phyloP scores from a whole-genome alignment of 495 filamentous ascomycete genomes.

The Xylaria nigripes region DNA sequence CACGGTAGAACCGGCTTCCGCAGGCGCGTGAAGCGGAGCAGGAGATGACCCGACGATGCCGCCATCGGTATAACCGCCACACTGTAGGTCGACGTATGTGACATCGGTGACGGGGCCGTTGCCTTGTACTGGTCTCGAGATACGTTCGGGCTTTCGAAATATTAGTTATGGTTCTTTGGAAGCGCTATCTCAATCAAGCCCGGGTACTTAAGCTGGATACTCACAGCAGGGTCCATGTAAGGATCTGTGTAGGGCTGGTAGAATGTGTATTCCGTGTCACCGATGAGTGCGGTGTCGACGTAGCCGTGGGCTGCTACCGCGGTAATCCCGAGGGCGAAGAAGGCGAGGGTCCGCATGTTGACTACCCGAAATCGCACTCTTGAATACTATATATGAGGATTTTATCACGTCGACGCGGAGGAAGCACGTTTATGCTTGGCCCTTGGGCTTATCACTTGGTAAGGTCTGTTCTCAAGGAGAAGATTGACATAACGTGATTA shows the following conservation, averaged over 20 bases:
- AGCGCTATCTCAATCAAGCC: background rate
- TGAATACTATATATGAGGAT: background rate
- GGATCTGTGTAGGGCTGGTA: conserved; percentile 42
- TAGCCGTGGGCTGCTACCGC: conserved; percentile 56
- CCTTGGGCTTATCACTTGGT: background rate
- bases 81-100: conserved; percentile 39
- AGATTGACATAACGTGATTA: background rate
- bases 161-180: background rate
- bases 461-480: background rate
- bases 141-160: conserved; percentile 25
- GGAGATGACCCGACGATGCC: conserved; percentile 39
- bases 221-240: conserved; percentile 31
- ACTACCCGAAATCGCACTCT: background rate
- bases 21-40: conserved; percentile 44
- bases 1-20: conserved; percentile 47
- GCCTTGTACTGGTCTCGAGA: conserved; percentile 41
- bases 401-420: background rate
- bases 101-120: conserved; percentile 45
- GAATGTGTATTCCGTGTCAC: conserved; percentile 30
- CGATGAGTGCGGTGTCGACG: conserved; percentile 44
- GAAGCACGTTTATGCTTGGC: background rate
- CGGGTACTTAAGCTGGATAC: background rate
- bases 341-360: conserved; percentile 28
- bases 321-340: conserved; percentile 40
- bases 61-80: conserved; percentile 31